Evolutionary conservation across 768 basidiomycete species (phyloP).

Genomic region (Aureoboletus auriporus): DNA sequence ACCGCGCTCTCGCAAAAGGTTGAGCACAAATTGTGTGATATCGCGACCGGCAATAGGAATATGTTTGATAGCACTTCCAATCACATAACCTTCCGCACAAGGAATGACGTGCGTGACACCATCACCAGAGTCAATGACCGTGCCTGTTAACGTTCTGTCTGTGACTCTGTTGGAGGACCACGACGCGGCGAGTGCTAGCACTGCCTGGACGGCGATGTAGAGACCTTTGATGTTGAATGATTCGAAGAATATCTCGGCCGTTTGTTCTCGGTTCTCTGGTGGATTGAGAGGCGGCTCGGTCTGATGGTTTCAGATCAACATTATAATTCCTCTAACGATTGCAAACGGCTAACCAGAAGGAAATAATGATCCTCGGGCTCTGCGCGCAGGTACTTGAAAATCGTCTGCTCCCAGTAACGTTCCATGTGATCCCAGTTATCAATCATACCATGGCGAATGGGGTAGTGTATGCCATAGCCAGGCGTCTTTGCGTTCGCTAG

Average conservation of each 20-base stretch:
- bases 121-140: conserved; percentile 98
- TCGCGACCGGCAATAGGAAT: conserved; percentile 98
- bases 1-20: conserved; percentile 91
- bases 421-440: conserved; percentile 74
- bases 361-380: no score
- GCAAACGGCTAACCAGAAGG: no score
- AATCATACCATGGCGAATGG: conserved; percentile 92
- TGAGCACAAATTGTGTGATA: conserved; percentile 75
- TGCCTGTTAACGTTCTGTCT: conserved; percentile 92
- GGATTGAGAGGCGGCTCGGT: conserved; percentile 83
- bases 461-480: conserved; percentile 81
- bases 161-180: conserved; percentile 91
- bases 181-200: conserved; percentile 94
- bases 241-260: conserved; percentile 99
- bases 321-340: no score
- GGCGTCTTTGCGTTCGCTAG: conserved; percentile 93
- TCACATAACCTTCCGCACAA: conserved; percentile 96
- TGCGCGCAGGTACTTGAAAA: conserved; percentile 64
- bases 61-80: conserved; percentile 98
- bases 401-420: conserved; percentile 98
- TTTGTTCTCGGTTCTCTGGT: conserved; percentile 98
- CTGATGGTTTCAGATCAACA: conserved; percentile 37
- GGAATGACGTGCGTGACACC: conserved; percentile 99
- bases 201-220: conserved; percentile 98
- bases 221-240: conserved; percentile 99